Base-by-base conservation (phyloP, 2,329 filamentous ascomycete species). In the Xylariaceae sp. region DNA sequence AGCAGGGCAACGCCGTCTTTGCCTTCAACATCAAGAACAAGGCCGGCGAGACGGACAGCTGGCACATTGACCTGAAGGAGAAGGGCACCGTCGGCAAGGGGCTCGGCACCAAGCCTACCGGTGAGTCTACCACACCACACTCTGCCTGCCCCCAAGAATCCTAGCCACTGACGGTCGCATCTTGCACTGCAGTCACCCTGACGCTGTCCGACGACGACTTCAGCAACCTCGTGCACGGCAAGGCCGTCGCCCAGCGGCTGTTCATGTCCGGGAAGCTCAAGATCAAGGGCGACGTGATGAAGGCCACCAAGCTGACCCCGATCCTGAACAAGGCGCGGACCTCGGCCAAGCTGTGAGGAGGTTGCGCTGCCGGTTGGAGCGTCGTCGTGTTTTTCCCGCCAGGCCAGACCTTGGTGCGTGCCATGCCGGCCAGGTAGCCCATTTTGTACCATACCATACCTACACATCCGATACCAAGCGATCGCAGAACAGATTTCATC, bases 251-350 rank as follows among this genome's bases (percentile, higher is more conserved):
- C 37, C 92, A 98, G 72, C 80, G 81, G 50, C 68, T 98, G 45
- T 95, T 96, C 68, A 96, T 98, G 90, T 77, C 77, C n/a, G 92
- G 92, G 53, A 95, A 94, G 74, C 72, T 98, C 57, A 98, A 96
- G 83, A 77, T 96, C 59, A 93, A 88, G 77, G 92, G 92, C 44
- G 88, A 96, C 60, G 79, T 96, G 41, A 96, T 96, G 90, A 95
- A 95, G 77, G 84, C 92, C 23, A 95, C 89, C 40, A 94, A 93
- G 79, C 77, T 95, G 64, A 88, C 95, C 65, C 84, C 87, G 25
- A 83, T 96, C 53, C 67, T 94, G 46, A 88, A 87, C 73, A 92
- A 88, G 72, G 83, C 85, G 23, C 82, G 87, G 68, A 71, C 67
- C 53, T 84, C 86, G 72, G 75, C 85, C 49, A 94, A 94, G 75